These are phyloP conservation scores for Lactifluus piperatus DNA, from an alignment of 768 basidiomycete species.

Conservation along the genomic window DNA sequence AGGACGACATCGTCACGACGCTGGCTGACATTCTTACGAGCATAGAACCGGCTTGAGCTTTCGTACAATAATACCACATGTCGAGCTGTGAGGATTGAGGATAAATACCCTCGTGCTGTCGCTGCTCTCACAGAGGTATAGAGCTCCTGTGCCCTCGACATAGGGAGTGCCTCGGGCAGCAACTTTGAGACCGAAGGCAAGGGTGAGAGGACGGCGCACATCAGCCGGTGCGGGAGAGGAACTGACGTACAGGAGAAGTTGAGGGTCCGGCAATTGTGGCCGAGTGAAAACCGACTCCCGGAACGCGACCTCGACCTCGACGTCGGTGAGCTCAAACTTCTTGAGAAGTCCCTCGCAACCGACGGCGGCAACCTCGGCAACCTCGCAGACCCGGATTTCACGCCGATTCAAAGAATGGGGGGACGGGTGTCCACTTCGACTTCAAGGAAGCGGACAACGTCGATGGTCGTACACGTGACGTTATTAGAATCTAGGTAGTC, in stretches of 20 bases:
- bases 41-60: slow-evolving; percentile 4
- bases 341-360: slow-evolving; percentile 25
- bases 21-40: background rate
- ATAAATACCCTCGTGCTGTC: slow-evolving; percentile 23
- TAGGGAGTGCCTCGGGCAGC: slow-evolving; percentile 27
- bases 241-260: slow-evolving; percentile 26
- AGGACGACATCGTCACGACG: background rate
- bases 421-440: slow-evolving; percentile 21
- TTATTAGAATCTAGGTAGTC: slow-evolving; percentile 23
- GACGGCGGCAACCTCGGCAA: slow-evolving; percentile 25
- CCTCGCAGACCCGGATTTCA: slow-evolving; percentile 25
- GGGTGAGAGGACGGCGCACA: slow-evolving; percentile 29
- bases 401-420: slow-evolving; percentile 28
- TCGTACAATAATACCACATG: slow-evolving; percentile 27
- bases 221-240: background rate
- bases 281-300: slow-evolving; percentile 23
- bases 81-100: slow-evolving; percentile 29
- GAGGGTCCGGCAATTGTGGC: slow-evolving; percentile 22
- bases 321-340: slow-evolving; percentile 25
- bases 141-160: slow-evolving; percentile 31
- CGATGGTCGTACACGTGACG: slow-evolving; percentile 27
- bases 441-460: slow-evolving; percentile 28
- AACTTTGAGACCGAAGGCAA: slow-evolving; percentile 31
- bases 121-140: slow-evolving; percentile 28
- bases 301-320: slow-evolving; percentile 32